Evolutionary conservation across 306 rosid species (phyloP), one percentile per base, ranked within the genome.

Genomic region (Mimosa bimucronata): DNA sequence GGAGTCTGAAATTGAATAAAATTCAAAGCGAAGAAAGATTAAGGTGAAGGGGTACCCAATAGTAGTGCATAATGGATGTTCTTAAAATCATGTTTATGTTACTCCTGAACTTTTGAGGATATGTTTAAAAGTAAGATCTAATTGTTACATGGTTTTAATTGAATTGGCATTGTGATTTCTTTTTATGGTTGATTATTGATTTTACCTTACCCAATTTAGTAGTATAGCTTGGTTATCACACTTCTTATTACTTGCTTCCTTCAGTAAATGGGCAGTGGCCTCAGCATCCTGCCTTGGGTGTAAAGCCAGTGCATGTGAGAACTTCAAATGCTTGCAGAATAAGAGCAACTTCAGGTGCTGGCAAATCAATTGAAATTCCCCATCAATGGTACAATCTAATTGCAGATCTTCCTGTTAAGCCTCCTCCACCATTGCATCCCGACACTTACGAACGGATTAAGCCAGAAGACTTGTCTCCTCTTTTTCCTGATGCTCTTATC

Each of bases 401-500:
- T 37, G 96, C 97, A 34, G 98, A 95, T 82, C 98, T 95, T 82
- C 91, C 97, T 0, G 82, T 88, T 19, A 95, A 91, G 73, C 98
- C 98, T 64, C 98, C 98, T 68, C 94, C 98, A 7, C 89, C 87
- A 31, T 89, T 95, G 89, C 88, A 95, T 86, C 98, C 98, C 16
- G 79, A 88, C 82, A 92, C 91, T 34, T 58, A 81, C 44, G 85
- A 91, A 84, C 98, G 97, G 37, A 61, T 95, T 57, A 91, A 88
- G 48, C 96, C 92, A n/a, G 92, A 91, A 77, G 98, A 95, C 71
- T 84, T 95, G 85, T 89, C 96, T 28, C 89, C 89, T 55, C 91
- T 95, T 80, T 89, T 92, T 72, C 89, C 96, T 3, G 87, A 91
- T 66, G 96, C 90, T 80, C 77, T 95, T 68, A 95, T 92, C 50